Base-by-base conservation (phyloP, 495 filamentous ascomycete species). In the Neurospora sp. region DNA sequence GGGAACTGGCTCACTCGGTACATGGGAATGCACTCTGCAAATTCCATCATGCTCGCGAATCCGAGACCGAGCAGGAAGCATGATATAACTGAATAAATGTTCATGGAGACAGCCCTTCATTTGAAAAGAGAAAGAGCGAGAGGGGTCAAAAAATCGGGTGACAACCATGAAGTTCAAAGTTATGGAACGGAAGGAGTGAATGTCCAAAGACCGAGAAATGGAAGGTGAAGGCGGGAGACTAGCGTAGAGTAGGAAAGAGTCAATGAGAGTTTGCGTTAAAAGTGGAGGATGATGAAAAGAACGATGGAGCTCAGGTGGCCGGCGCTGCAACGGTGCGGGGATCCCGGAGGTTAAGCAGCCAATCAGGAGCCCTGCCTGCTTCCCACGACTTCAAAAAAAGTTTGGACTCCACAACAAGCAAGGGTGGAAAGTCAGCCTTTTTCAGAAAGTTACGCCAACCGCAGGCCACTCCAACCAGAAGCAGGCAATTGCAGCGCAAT, bases 371-470 rank as follows among this genome's bases (percentile, higher is more conserved):
- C 27, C 7, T 66, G 54, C 27, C 54, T 66, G 54, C 54, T 35
- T 37, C 27, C 54, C 6, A 66, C 27, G 54, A 44, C 69, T 74
- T 41, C 49, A 46, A 71, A 69, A 72, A 74, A 74, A 74, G 54
- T 66, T 72, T 69, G 23, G 73, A 54, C 73, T 74, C 73, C 73
- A 46, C 39, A 35, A 7, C 44, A 39, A 66, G 39, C 27, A 69
- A 40, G 37, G 31, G 70, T 44, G 20, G 14, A 27, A 38, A 31
- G 54, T 66, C 54, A 35, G 54, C 54, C 54, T 66, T 66, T 66
- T 66, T 35, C 12, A 60, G 46, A 54, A 60, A 60, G 49, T 60
- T 60, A 27, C 49, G 49, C 10, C 49, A 60, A 60, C 49, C 49
- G 49, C 49, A 60, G 49, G 49, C 20, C 49, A 60, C 4, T 60